Evolutionary conservation across 2,329 filamentous ascomycete species (phyloP).

Genomic region (Apiospora kogelbergensis): DNA sequence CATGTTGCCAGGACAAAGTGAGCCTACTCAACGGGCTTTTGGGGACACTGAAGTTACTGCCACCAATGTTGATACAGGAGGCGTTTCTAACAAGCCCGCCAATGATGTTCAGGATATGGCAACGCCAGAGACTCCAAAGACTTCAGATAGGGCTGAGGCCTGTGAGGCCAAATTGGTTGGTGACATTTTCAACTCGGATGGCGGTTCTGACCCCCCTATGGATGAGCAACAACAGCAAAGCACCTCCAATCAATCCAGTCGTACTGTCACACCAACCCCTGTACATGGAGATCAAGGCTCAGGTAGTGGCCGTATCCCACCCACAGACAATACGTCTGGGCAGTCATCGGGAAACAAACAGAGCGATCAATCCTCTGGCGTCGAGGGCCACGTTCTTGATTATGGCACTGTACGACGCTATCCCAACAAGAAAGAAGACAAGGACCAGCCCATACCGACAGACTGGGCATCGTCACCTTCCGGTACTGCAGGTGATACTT

Average conservation of each 20-base stretch:
- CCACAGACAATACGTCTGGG: background rate
- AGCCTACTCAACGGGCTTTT: background rate
- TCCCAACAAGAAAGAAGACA: slow-evolving; percentile 14
- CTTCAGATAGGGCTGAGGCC: background rate
- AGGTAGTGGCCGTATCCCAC: background rate
- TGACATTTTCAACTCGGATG: background rate
- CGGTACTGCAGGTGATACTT: background rate
- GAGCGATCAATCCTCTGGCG: background rate
- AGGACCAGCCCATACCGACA: slow-evolving; percentile 12
- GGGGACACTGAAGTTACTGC: background rate
- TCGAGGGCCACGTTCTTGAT: background rate
- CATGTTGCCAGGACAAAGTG: background rate
- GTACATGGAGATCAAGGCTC: background rate
- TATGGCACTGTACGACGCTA: slow-evolving; percentile 19
- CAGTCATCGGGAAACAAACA: background rate
- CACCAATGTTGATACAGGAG: background rate
- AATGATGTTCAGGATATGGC: background rate
- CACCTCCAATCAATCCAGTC: background rate
- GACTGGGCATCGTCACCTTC: slow-evolving; percentile 11
- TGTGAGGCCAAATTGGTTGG: background rate
- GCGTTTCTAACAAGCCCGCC: background rate
- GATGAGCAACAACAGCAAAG: background rate
- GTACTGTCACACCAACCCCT: background rate
- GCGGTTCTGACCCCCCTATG: no score
- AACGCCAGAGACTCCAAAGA: background rate